These are phyloP conservation scores for Monilinia vaccinii-corymbosi DNA, from an alignment of 2,329 filamentous ascomycete species.

Conservation along the genomic window DNA sequence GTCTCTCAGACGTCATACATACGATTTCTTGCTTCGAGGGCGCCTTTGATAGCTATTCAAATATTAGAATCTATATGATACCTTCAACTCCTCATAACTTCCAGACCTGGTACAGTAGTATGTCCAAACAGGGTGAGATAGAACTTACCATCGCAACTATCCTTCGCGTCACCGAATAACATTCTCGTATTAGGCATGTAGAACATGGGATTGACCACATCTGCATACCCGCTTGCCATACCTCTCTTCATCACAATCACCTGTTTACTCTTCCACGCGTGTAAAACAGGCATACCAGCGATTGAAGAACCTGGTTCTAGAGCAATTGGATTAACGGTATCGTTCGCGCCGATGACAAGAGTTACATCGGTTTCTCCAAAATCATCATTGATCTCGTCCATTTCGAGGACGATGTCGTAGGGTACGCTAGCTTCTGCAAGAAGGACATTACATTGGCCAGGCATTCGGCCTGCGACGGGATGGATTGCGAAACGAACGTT, in stretches of 20 bases:
- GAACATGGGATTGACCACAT: slow-evolving; percentile 91
- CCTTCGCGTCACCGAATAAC: slow-evolving; percentile 85
- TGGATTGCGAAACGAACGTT: slow-evolving; percentile 86
- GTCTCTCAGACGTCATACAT: slow-evolving; percentile 20
- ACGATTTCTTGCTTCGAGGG: slow-evolving; percentile 18
- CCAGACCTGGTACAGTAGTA: background rate
- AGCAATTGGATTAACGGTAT: slow-evolving; percentile 86
- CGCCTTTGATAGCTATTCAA: slow-evolving; percentile 17
- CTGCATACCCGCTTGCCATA: slow-evolving; percentile 81
- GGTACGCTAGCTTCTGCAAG: slow-evolving; percentile 81
- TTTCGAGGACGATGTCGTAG: slow-evolving; percentile 87
- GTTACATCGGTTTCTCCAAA: slow-evolving; percentile 79
- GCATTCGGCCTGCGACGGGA: slow-evolving; percentile 85
- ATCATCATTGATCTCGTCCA: slow-evolving; percentile 95
- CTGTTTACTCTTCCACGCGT: slow-evolving; percentile 91
- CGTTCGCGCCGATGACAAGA: slow-evolving; percentile 84
- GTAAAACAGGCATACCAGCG: slow-evolving; percentile 84
- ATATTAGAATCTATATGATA: slow-evolving; percentile 37
- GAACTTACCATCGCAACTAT: slow-evolving; percentile 62
- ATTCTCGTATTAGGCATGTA: slow-evolving; percentile 85
- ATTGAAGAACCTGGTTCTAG: slow-evolving; percentile 76
- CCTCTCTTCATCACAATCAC: slow-evolving; percentile 90
- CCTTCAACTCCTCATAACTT: slow-evolving; percentile 37
- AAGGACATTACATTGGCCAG: slow-evolving; percentile 85
- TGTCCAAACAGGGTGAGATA: slow-evolving; percentile 4